Percentiles rank a stretch among this genome's conserved stretches.
Evolutionary conservation across 2,329 filamentous ascomycete species (phyloP).

Genomic region (Talaromyces sp.): DNA sequence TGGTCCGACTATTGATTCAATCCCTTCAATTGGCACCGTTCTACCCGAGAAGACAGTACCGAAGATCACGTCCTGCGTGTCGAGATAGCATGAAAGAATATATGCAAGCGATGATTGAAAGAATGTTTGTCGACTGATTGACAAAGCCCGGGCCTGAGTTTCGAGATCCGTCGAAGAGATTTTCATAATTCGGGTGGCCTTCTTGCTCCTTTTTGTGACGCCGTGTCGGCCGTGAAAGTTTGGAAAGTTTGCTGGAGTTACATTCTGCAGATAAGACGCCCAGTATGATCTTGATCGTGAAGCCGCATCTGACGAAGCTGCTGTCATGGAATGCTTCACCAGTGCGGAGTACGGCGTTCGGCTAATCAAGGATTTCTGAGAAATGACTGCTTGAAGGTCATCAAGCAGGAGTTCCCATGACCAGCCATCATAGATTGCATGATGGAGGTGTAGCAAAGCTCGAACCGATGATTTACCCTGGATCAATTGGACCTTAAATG

Average conservation of each 20-base stretch:
- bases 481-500: conserved; percentile 61
- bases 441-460: conserved; percentile 63
- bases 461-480: conserved; percentile 23
- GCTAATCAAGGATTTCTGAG: conserved; percentile 23
- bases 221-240: conserved; percentile 50
- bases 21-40: conserved; percentile 64
- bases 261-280: conserved; percentile 61
- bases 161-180: conserved; percentile 37
- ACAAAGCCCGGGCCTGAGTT: conserved; percentile 38
- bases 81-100: conserved; percentile 63
- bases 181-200: conserved; percentile 31
- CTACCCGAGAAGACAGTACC: conserved; percentile 81
- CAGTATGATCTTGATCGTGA: conserved; percentile 61
- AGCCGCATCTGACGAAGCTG: conserved; percentile 29
- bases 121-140: conserved; percentile 64
- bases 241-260: conserved; percentile 56
- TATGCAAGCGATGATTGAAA: conserved; percentile 71
- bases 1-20: conserved; percentile 75
- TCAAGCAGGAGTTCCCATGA: conserved; percentile 70
- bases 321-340: conserved; percentile 47
- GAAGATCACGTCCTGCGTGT: conserved; percentile 64
- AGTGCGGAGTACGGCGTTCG: conserved; percentile 62
- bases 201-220: conserved; percentile 27
- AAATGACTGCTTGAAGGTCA: conserved; percentile 60
- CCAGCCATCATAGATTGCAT: conserved; percentile 92